Conservation (phyloP, 164 flowering plant genomes). For the Berberis vulgaris region DNA sequence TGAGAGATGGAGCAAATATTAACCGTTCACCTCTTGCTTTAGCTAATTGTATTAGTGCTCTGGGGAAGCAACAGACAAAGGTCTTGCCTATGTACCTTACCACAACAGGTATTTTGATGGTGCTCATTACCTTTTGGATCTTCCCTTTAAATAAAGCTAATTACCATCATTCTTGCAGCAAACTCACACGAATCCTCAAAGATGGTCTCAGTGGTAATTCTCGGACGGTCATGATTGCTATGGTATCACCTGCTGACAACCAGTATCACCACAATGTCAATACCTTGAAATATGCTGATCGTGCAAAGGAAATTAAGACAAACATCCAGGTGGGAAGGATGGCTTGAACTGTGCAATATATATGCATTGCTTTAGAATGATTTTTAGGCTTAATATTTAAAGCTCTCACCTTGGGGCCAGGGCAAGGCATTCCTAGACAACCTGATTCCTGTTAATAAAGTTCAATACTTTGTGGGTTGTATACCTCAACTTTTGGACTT, state of each 20-base stretch:
- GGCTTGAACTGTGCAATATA: too few relatives aligned
- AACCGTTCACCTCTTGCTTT: slow-evolving; percentile 90
- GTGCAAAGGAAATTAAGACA: slow-evolving; percentile 90
- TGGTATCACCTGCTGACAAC: slow-evolving; percentile 68
- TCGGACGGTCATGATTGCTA: slow-evolving; percentile 84
- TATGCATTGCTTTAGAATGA: too few relatives aligned
- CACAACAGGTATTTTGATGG: slow-evolving; percentile 59
- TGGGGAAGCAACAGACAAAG: slow-evolving; percentile 88
- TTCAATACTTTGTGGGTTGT: too few relatives aligned
- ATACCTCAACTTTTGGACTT: too few relatives aligned
- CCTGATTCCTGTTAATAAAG: too few relatives aligned
- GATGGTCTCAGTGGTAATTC: slow-evolving; percentile 96
- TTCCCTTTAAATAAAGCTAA: slow-evolving; percentile 7
- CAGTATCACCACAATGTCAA: slow-evolving; percentile 86
- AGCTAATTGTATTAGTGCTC: slow-evolving; percentile 90
- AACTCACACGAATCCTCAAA: slow-evolving; percentile 84
- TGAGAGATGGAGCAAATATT: slow-evolving; percentile 92
- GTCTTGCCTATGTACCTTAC: slow-evolving; percentile 94
- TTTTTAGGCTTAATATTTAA: too few relatives aligned
- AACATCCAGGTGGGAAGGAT: slow-evolving; percentile 58
- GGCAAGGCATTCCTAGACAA: too few relatives aligned
- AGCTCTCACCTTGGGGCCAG: too few relatives aligned
- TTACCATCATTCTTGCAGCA: slow-evolving; percentile 46
- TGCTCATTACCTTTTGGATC: slow-evolving; percentile 1
- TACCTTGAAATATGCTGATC: slow-evolving; percentile 87